These are phyloP conservation scores for Aspergillus fumigatiaffinis DNA, from an alignment of 2,329 filamentous ascomycete genomes.

Conservation along the genomic window DNA sequence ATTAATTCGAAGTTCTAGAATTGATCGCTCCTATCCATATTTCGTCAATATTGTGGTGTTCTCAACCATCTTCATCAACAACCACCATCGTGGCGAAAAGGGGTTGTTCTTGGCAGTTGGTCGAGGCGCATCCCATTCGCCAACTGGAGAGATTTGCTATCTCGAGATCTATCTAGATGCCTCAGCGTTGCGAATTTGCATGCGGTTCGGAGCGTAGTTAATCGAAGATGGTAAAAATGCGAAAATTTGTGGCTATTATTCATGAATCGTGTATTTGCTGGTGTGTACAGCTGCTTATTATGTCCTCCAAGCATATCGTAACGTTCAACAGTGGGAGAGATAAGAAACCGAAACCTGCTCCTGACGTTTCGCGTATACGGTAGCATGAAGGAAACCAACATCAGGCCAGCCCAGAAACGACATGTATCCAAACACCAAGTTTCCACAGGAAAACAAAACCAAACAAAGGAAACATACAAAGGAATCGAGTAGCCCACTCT, in stretches of 20 bases:
- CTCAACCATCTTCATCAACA: neutral
- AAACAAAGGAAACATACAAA: conserved; percentile 6
- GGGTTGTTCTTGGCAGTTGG: neutral
- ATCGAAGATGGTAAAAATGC: neutral
- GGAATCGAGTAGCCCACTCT: conserved; percentile 7
- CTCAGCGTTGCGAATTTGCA: neutral
- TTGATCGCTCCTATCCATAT: neutral
- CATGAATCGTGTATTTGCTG: neutral
- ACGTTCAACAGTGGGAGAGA: neutral
- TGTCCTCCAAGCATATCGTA: neutral
- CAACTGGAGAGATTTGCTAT: neutral
- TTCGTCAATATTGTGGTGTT: neutral
- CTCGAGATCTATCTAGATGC: neutral
- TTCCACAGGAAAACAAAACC: neutral
- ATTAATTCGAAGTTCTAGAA: neutral
- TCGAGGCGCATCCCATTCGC: neutral
- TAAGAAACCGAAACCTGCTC: neutral
- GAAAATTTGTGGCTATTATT: neutral
- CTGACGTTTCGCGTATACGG: neutral
- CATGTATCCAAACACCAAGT: neutral
- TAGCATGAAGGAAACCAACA: neutral
- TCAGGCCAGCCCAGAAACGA: neutral
- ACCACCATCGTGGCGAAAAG: neutral
- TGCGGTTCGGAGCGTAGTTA: neutral
- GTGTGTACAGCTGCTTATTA: neutral